phyloP scores from a whole-genome alignment of 164 flowering plant genomes.

The Umbilicus rupestris region DNA sequence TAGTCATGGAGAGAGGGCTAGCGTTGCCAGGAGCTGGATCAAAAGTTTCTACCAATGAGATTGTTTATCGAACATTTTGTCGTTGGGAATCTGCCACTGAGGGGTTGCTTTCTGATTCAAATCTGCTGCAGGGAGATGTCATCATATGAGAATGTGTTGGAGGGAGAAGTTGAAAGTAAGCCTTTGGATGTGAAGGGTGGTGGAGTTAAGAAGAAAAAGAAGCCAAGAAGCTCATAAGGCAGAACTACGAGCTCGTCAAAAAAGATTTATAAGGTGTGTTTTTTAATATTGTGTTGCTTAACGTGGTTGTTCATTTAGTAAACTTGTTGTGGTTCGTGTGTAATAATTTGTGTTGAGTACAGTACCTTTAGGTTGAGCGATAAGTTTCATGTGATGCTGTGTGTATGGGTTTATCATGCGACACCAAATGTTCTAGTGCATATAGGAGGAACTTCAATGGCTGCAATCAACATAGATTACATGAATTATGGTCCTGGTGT shows the following conservation, averaged over 20 bases:
- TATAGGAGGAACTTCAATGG: too few species aligned
- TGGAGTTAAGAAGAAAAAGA: conserved; percentile 66
- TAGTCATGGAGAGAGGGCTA: too few species aligned
- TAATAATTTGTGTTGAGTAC: not conserved
- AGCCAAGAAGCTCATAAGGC: conserved; percentile 40
- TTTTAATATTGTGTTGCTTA: not conserved
- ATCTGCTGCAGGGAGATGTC: conserved; percentile 35
- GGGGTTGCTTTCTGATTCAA: not conserved
- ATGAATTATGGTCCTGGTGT: too few species aligned
- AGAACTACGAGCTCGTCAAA: conserved; percentile 18
- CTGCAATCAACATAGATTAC: too few species aligned
- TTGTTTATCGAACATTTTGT: too few species aligned
- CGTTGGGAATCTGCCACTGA: not conserved
- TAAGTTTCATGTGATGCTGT: not conserved
- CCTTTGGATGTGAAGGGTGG: conserved; percentile 64
- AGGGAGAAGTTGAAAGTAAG: conserved; percentile 71
- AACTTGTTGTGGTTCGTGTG: not conserved
- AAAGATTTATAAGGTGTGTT: conserved; percentile 34
- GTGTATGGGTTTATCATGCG: not conserved
- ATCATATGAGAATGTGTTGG: conserved; percentile 58
- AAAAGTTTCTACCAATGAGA: too few species aligned
- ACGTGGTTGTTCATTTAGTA: not conserved
- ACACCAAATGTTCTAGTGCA: too few species aligned
- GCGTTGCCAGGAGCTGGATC: too few species aligned
- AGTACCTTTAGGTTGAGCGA: not conserved